Conservation (phyloP, 148 eudicot species). For the Heliosperma pusillum region DNA sequence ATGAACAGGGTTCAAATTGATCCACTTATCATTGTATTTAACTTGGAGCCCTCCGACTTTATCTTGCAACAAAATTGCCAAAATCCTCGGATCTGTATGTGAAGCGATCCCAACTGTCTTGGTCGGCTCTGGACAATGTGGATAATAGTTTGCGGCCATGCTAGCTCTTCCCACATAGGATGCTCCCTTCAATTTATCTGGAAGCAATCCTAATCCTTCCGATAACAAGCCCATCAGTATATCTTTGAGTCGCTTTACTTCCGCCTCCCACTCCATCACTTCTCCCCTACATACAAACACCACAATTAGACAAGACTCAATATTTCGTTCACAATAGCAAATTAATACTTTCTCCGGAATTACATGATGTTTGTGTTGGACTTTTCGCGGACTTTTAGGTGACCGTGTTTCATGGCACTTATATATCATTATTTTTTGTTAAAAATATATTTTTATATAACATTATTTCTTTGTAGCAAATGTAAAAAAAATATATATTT, state of each 20-base stretch:
- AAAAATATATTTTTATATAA: no score
- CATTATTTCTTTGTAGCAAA: no score
- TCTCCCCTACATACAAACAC: slow-evolving; percentile 17
- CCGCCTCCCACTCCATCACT: slow-evolving; percentile 38
- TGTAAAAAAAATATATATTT: no score
- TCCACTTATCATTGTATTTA: slow-evolving; percentile 33
- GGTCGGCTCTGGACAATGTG: slow-evolving; percentile 44
- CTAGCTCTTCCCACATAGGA: slow-evolving; percentile 12
- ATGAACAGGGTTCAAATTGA: slow-evolving; percentile 36
- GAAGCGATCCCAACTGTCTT: slow-evolving; percentile 36
- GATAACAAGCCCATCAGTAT: slow-evolving; percentile 32
- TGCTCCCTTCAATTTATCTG: slow-evolving; percentile 23
- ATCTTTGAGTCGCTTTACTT: slow-evolving; percentile 30
- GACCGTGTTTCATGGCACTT: no score
- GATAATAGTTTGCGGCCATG: slow-evolving; percentile 36
- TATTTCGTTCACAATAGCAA: no score
- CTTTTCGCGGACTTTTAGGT: no score
- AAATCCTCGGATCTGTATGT: slow-evolving; percentile 43
- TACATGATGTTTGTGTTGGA: no score
- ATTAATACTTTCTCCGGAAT: no score
- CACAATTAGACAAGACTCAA: no score
- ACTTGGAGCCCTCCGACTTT: slow-evolving; percentile 48
- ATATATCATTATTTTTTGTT: no score
- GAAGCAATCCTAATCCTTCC: slow-evolving; percentile 38
- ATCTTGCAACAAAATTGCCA: slow-evolving; percentile 44